Base-by-base conservation (phyloP, 768 basidiomycete species). In the Suillus paluster region DNA sequence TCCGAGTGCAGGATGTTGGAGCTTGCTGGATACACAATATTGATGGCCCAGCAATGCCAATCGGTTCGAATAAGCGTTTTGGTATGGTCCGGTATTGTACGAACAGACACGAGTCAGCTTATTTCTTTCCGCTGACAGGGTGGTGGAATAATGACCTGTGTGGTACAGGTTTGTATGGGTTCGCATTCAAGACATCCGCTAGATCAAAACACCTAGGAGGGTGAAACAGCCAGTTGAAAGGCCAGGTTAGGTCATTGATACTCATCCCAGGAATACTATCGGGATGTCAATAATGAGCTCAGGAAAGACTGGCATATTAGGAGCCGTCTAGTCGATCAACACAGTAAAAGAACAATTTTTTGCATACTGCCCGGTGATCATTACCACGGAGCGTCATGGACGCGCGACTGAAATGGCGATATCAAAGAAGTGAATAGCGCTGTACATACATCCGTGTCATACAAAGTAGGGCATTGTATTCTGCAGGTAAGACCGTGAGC, bases 391-490 rank as follows among this genome's bases (percentile, higher is more conserved):
- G 12, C 33, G 21, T 34, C n/a, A 21, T 34, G 14, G 8, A 4
- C 21, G 36, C 38, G 11, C 23, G 11, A 25, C 36, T 54, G 17
- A 25, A 38, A 54, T 10, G 15, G 23, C 15, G 15, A 54, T 10
- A 25, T 38, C 34, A 36, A 54, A 23, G 14, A 54, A 54, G 21
- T 23, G 34, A 11, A 54, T 54, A 23, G 36, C 36, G 53, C 34
- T 38, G 53, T 54, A 58, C 57, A 44, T 55, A 56, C 44, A 58
- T 38, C 27, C 5, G 23, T 27, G 56, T 70, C 71, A 84, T 48
- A 84, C 83, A 71, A 85, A 85, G 71, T 84, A 85, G 21, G 81
- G 82, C 77, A 87, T 84, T 57, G 80, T 80, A 49, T 74, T 82
- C 85, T 85, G 66, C n/a, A 50, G 61, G 50, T 39, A 15, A 50